These are phyloP conservation scores for Lactarius tabidus DNA, from an alignment of 768 basidiomycete genomes.

Conservation along the genomic window DNA sequence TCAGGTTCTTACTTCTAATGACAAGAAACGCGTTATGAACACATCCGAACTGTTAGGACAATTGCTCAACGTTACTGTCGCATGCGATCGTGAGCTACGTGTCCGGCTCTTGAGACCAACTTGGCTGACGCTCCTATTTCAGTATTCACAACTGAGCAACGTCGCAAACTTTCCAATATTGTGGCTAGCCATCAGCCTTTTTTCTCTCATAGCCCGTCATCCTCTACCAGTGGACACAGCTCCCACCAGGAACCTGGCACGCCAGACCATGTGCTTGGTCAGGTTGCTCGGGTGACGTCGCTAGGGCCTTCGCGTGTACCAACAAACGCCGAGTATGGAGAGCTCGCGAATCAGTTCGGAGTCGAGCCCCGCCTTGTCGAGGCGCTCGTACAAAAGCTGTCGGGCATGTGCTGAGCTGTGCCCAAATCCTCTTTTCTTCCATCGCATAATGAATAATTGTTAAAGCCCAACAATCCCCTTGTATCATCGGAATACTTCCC, in stretches of 20 bases:
- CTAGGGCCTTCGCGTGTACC: slow-evolving; percentile 44
- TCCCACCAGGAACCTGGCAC: slow-evolving; percentile 21
- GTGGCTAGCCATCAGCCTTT: slow-evolving; percentile 18
- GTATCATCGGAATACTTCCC: slow-evolving; percentile 21
- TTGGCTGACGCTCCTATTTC: neutral
- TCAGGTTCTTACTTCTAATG: slow-evolving; percentile 21
- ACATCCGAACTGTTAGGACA: slow-evolving; percentile 21
- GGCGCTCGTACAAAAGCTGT: slow-evolving; percentile 25
- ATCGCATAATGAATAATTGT: slow-evolving; percentile 14
- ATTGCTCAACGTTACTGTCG: slow-evolving; percentile 17
- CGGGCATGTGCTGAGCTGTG: slow-evolving; percentile 21
- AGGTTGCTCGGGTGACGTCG: slow-evolving; percentile 62
- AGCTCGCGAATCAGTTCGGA: slow-evolving; percentile 24
- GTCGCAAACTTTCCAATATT: slow-evolving; percentile 14
- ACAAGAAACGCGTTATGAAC: slow-evolving; percentile 14
- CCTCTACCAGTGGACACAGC: slow-evolving; percentile 23
- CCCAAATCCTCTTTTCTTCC: neutral
- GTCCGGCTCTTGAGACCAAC: neutral
- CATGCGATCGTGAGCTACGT: slow-evolving; percentile 19
- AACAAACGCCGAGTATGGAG: slow-evolving; percentile 18
- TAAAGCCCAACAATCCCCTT: slow-evolving; percentile 6
- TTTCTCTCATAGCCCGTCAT: slow-evolving; percentile 20
- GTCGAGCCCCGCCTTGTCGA: slow-evolving; percentile 25
- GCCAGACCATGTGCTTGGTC: slow-evolving; percentile 34
- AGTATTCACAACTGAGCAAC: slow-evolving; percentile 25